Evolutionary conservation across 495 filamentous ascomycete genomes (phyloP), one percentile per base, ranked within the genome.

Genomic region (Hypoxylon lienhwacheense): DNA sequence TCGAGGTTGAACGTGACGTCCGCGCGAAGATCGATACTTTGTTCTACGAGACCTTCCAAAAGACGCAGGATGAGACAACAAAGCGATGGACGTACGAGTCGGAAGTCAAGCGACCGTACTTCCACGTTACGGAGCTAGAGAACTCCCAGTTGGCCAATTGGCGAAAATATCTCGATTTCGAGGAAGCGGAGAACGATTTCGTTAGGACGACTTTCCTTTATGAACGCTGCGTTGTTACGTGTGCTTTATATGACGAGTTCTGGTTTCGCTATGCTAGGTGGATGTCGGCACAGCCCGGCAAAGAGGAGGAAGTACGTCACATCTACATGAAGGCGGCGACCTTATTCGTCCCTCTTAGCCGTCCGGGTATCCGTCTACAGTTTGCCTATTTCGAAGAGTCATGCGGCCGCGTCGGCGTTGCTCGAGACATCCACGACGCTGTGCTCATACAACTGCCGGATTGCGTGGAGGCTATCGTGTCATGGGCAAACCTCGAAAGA

Each of bases 211-310:
- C 84, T 16, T 95, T 92, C 66, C 74, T 99, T 14, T 97, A 97
- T 66, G 93, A 99, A 71, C 85, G 93, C 24, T 96, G 90, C 59
- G 71, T 99, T 21, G 89, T 96, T 10, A 91, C 90, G 10, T 91
- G 88, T 59, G 93, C 93, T 29, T 85, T 93, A 63, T 96, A 97
- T 56, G 91, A 97, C 37, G 91, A 97, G 63, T 96, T 99, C 70
- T 99, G 93, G 93, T 80, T 95, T 48, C 85, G 93, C 1, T 99
- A 96, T 72, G 90, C 88, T n/a, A 79, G 95, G 11, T 99, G 93
- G 93, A 97, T 99, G 91, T 77, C 78, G 57, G 85, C 83, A 2
- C 89, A 96, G 63, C 61, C 79, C 0, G 81, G 77, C 37, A 96
- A 96, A 66, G 84, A 90, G 47, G 90, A 96, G 63, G 95, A 99